Evolutionary conservation across 129 eudicot genomes (phyloP), one percentile per base, ranked within the genome.

Genomic region (Scalesia atractyloides): DNA sequence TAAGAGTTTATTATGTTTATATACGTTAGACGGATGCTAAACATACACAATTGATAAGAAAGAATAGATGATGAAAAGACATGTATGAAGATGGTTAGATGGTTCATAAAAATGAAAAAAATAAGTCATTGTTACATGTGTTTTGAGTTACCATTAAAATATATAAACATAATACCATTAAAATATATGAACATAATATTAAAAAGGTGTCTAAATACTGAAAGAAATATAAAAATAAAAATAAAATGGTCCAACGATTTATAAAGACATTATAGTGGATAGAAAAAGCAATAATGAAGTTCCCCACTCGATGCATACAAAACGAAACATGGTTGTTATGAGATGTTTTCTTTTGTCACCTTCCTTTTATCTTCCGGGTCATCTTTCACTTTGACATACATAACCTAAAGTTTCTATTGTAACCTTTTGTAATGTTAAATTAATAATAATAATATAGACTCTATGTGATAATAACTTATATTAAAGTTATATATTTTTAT

Each of bases 261-360:
- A 34, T 63, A 18, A 34, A 63, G 68, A 63, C 47, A 5, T 10
- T 33, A 63, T 63, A 33, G 49, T 63, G 68, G 48, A 26, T 36
- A 13, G 48, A 54, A 2, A 63, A 11, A 37, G 46, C 47, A 34
- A 63, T 63, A 5, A 63, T 63, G 41, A 63, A 63, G 68, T 63
- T 63, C 48, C 65, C 68, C 68, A 63, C 68, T 63, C 47, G 41
- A n/a, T 15, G 36, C 66, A 63, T 9, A 63, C 22, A 17, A 64
- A 37, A 39, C 17, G 26, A 39, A 39, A 37, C 50, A 39, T 64
- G 33, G 30, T 64, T 46, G 68, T 63, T 63, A 63, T 63, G 24
- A 63, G 41, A 34, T 37, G 48, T 63, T 34, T 34, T 63, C 18
- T 36, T 63, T 36, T 34, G 66, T 60, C 66, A 60, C 66, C 66